Conservation (phyloP, 805 yeast species). For the Nakazawaea pomicola region DNA sequence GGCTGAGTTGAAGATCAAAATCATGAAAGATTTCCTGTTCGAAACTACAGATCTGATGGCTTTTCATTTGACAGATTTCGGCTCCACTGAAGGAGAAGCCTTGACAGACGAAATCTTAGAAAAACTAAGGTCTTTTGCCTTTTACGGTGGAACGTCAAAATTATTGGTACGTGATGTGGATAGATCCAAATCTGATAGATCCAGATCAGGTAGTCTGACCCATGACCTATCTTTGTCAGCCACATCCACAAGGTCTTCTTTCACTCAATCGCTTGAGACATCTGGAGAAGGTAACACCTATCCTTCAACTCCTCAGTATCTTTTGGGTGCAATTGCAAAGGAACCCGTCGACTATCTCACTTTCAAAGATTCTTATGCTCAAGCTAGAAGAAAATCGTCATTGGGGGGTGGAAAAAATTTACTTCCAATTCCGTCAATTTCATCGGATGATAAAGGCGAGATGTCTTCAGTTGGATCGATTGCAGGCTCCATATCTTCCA, state of each 20-base stretch:
- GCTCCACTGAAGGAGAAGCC: constrained; percentile 51
- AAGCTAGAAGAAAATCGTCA: constrained; percentile 16
- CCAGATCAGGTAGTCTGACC: constrained; percentile 1
- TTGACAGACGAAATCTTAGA: constrained; percentile 45
- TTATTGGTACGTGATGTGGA: constrained; percentile 14
- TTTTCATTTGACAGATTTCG: constrained; percentile 66
- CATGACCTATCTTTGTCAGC: constrained; percentile 20
- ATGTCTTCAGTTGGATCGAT: constrained; percentile 14
- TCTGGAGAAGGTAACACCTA: constrained; percentile 36
- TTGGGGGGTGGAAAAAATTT: constrained; percentile 23
- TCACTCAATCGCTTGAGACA: constrained; percentile 48
- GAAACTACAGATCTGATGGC: constrained; percentile 29
- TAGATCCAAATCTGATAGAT: neutral
- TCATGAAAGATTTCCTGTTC: constrained; percentile 33
- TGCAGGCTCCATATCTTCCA: constrained; percentile 14
- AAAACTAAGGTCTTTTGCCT: constrained; percentile 28
- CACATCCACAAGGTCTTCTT: constrained; percentile 46
- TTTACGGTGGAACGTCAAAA: constrained; percentile 23
- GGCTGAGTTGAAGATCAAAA: constrained; percentile 32
- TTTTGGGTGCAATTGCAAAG: constrained; percentile 36
- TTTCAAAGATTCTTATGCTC: constrained; percentile 40
- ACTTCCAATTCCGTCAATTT: constrained; percentile 15
- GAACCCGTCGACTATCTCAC: constrained; percentile 49
- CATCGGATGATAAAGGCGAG: neutral
- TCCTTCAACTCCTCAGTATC: constrained; percentile 67